Conservation (phyloP, 75 land plant species). For the Picea glauca region DNA sequence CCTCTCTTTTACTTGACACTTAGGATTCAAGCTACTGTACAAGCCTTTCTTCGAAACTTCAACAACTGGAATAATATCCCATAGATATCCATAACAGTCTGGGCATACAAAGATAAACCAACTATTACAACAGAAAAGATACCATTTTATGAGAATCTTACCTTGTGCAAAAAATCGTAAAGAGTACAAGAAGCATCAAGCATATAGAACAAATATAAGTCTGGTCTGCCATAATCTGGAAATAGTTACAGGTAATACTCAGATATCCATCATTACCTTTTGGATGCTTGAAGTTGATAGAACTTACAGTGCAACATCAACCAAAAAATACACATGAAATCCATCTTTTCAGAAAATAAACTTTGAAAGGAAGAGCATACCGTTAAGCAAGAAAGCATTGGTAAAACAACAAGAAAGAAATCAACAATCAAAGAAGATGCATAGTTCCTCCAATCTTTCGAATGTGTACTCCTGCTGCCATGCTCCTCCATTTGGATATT, state of each 20-base stretch:
- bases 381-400: constrained; percentile 35
- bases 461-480: constrained; percentile 9
- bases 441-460: constrained; percentile 20
- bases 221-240: constrained; percentile 65
- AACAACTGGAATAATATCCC: neutral
- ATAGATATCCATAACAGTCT: neutral
- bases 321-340: neutral
- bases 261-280: neutral
- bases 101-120: neutral
- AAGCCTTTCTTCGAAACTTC: neutral
- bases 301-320: neutral
- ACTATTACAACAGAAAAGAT: neutral
- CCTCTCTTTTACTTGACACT: neutral
- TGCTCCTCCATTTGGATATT: constrained; percentile 25
- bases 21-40: neutral
- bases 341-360: neutral
- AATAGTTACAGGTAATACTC: neutral
- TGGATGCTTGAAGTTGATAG: neutral
- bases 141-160: neutral
- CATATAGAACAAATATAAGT: constrained; percentile 12
- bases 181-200: constrained; percentile 21
- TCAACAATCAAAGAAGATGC: constrained; percentile 23
- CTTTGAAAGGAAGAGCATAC: constrained; percentile 25
- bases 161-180: constrained; percentile 1
- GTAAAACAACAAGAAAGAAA: constrained; percentile 35